Percentiles rank a stretch among this genome's conserved stretches.
These are phyloP conservation scores for Rhizophagus sp. DNA, from an alignment of 192 early-diverging fungal genomes.

Conservation along the genomic window DNA sequence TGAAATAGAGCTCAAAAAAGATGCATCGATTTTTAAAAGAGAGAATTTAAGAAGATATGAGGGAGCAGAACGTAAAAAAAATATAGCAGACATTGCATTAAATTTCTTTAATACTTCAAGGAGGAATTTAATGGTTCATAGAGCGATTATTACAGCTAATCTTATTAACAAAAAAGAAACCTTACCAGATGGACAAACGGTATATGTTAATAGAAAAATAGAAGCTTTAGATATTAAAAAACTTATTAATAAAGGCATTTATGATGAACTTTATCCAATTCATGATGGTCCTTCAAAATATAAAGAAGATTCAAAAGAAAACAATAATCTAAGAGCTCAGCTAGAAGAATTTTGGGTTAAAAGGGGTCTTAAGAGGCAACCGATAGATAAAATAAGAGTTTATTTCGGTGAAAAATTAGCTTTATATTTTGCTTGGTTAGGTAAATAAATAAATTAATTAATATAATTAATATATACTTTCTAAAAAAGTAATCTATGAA, in stretches of 20 bases:
- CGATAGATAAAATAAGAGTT: constrained; percentile 48
- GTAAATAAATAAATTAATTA: constrained; percentile 24
- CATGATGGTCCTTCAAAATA: constrained; percentile 57
- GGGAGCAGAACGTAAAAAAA: constrained; percentile 37
- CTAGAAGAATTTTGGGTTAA: constrained; percentile 49
- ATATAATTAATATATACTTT: background rate
- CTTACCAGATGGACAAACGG: constrained; percentile 28
- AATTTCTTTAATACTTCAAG: constrained; percentile 35
- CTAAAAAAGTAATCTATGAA: background rate
- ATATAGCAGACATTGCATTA: constrained; percentile 42
- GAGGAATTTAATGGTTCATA: constrained; percentile 33
- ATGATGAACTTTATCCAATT: constrained; percentile 50
- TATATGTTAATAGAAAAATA: constrained; percentile 30
- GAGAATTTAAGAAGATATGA: constrained; percentile 35
- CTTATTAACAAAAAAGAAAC: constrained; percentile 32
- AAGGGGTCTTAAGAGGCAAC: constrained; percentile 36
- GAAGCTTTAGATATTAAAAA: constrained; percentile 46
- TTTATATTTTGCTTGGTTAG: constrained; percentile 70
- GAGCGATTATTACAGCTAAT: constrained; percentile 23
- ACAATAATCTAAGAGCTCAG: constrained; percentile 36
- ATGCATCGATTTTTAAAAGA: constrained; percentile 42
- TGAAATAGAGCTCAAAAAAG: constrained; percentile 34
- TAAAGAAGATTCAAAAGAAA: constrained; percentile 30
- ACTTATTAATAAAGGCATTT: constrained; percentile 44
- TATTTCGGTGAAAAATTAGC: constrained; percentile 75